Conservation (phyloP, 176 grass and related monocot genomes). For the Carex cristatella region DNA sequence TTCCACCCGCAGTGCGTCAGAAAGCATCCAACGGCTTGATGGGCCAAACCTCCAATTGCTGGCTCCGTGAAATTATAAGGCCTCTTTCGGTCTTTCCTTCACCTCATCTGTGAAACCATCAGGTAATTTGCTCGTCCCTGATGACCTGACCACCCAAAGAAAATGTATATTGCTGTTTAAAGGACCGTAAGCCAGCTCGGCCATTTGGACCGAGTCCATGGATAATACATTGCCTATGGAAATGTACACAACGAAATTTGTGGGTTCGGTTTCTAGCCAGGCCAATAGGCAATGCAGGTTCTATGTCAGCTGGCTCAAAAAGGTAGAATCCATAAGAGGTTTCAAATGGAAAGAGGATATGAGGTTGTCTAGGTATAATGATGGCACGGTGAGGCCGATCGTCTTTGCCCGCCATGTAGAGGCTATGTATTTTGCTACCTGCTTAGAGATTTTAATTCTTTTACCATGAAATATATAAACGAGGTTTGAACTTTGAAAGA, state of each 20-base stretch:
- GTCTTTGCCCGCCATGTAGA: background rate
- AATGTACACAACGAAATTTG: background rate
- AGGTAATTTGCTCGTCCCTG: background rate
- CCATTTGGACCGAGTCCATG: background rate
- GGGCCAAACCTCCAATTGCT: background rate
- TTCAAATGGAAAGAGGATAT: background rate
- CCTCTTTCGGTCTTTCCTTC: background rate
- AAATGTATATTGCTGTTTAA: background rate
- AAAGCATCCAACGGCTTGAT: background rate
- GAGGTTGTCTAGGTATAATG: background rate
- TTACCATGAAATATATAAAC: too few species aligned
- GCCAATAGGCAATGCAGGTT: background rate
- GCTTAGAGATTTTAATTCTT: background rate
- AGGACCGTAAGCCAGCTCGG: background rate
- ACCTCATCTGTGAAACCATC: background rate
- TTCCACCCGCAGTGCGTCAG: background rate
- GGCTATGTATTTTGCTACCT: background rate
- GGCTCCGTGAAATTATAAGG: background rate
- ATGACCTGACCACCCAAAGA: background rate
- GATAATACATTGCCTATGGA: background rate
- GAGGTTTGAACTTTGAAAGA: too few species aligned
- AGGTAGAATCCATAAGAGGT: background rate
- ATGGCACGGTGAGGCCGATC: background rate
- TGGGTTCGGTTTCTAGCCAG: too few species aligned
- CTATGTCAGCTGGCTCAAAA: background rate